These are phyloP conservation scores for Cordyceps sp. DNA, from an alignment of 2,329 filamentous ascomycete genomes.

Conservation along the genomic window DNA sequence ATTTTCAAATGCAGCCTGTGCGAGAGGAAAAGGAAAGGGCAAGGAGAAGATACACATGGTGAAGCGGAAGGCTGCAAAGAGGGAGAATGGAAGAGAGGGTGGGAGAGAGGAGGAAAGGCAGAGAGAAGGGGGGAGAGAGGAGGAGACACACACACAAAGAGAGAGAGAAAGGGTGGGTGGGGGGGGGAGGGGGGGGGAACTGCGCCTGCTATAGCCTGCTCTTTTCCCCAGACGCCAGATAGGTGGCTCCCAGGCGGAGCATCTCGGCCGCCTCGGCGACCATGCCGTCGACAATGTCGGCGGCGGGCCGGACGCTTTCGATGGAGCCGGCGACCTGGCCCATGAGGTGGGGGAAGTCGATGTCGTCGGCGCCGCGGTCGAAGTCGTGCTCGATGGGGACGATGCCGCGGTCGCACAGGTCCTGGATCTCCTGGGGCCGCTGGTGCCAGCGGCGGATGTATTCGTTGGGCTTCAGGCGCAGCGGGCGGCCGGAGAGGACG, in stretches of 20 bases:
- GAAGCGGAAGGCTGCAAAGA: too few relatives aligned
- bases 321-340: conserved; percentile 80
- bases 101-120: too few relatives aligned
- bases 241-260: conserved; percentile 44
- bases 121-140: too few relatives aligned
- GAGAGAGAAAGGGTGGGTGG: too few relatives aligned
- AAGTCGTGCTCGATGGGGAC: conserved; percentile 73
- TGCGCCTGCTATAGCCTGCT: conserved; percentile 28
- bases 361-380: conserved; percentile 55
- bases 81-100: too few relatives aligned
- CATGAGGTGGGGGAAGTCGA: conserved; percentile 84
- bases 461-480: conserved; percentile 67
- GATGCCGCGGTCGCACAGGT: conserved; percentile 58
- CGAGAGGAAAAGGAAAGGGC: too few relatives aligned
- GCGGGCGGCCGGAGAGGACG: conserved; percentile 64
- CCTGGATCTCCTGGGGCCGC: conserved; percentile 55
- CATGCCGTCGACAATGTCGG: conserved; percentile 81
- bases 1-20: too few relatives aligned
- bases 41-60: too few relatives aligned
- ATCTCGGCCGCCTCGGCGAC: conserved; percentile 56
- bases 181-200: too few relatives aligned
- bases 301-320: conserved; percentile 60
- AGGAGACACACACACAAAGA: too few relatives aligned
- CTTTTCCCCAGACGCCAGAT: conserved; percentile 29
- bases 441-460: conserved; percentile 73